Evolutionary conservation across 108 stramenopile genomes (phyloP).

Genomic region (Fistulifera pelliculosa): DNA sequence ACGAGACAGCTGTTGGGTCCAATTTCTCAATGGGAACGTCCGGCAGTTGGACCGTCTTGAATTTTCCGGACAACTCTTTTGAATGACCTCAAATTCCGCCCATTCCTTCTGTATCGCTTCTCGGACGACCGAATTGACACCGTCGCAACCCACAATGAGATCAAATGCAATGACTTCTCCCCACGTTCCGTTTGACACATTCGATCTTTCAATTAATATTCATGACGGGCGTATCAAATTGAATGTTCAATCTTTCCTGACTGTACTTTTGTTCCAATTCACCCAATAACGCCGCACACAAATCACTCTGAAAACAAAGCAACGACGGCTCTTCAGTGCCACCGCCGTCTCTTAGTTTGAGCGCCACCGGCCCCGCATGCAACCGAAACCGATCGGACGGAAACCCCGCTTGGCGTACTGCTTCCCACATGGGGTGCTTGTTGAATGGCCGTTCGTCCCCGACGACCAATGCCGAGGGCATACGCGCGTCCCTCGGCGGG

Average conservation of each 20-base stretch:
- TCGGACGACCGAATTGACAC: slow-evolving; percentile 62
- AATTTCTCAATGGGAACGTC: slow-evolving; percentile 28
- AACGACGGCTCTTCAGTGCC: slow-evolving; percentile 44
- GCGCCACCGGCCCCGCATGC: slow-evolving; percentile 26
- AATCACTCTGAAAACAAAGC: slow-evolving; percentile 66
- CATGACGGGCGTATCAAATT: too few species aligned
- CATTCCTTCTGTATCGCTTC: slow-evolving; percentile 10
- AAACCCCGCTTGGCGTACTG: slow-evolving; percentile 39
- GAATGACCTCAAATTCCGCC: slow-evolving; percentile 23
- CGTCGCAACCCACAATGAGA: slow-evolving; percentile 63
- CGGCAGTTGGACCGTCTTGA: slow-evolving; percentile 49
- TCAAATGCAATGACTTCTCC: slow-evolving; percentile 25
- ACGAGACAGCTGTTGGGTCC: slow-evolving; percentile 47
- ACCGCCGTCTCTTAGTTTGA: slow-evolving; percentile 36
- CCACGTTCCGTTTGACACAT: slow-evolving; percentile 6
- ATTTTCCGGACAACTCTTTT: slow-evolving; percentile 36
- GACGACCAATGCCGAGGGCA: slow-evolving; percentile 54
- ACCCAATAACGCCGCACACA: slow-evolving; percentile 50
- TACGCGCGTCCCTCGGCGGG: slow-evolving; percentile 42
- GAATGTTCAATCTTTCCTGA: not conserved
- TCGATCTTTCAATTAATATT: slow-evolving; percentile 8
- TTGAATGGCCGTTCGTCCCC: slow-evolving; percentile 54
- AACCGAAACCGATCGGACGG: slow-evolving; percentile 61
- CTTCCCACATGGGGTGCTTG: slow-evolving; percentile 49
- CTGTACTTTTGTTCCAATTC: slow-evolving; percentile 37